A percentile compares a stretch with the other conserved stretches of the same genome.
These are phyloP conservation scores for Encephalitozoon intestinalis DNA, from an alignment of 371 early-diverging fungal species.

Conservation along the genomic window DNA sequence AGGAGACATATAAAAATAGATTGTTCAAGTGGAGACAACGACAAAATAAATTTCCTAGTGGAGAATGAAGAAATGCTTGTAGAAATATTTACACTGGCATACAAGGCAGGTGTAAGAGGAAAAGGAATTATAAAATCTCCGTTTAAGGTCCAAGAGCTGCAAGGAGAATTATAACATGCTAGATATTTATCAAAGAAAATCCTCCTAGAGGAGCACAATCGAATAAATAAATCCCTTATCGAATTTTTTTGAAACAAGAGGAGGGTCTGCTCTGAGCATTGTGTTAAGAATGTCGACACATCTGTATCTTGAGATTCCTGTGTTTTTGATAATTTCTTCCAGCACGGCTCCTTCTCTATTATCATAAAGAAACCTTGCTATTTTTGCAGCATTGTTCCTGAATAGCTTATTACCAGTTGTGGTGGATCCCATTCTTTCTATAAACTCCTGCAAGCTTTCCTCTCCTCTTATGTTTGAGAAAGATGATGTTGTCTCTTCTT, in stretches of 20 bases:
- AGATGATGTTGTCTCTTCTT: neutral
- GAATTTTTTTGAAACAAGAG: slow-evolving; percentile 15
- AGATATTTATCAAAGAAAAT: neutral
- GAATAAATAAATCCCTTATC: slow-evolving; percentile 38
- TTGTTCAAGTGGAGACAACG: neutral
- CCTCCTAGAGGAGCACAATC: neutral
- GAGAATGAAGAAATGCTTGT: neutral
- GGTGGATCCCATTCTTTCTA: neutral
- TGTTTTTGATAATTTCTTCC: slow-evolving; percentile 25
- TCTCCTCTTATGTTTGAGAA: neutral
- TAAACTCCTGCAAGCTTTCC: neutral
- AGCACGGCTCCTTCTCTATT: slow-evolving; percentile 9
- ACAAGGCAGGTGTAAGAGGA: slow-evolving; percentile 3
- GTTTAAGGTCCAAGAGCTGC: neutral
- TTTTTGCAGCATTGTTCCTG: slow-evolving; percentile 12
- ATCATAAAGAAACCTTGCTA: slow-evolving; percentile 11
- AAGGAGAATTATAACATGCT: neutral
- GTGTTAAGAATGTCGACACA: slow-evolving; percentile 39
- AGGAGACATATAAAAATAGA: slow-evolving; percentile 17
- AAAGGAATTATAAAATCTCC: slow-evolving; percentile 1
- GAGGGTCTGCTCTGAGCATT: slow-evolving; percentile 21
- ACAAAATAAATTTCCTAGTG: neutral
- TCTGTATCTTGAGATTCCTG: slow-evolving; percentile 36
- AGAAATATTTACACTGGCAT: slow-evolving; percentile 6
- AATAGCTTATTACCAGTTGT: neutral